Conservation (phyloP, 225 moss, liverwort and hornwort genomes). For the Bryum argenteum region DNA sequence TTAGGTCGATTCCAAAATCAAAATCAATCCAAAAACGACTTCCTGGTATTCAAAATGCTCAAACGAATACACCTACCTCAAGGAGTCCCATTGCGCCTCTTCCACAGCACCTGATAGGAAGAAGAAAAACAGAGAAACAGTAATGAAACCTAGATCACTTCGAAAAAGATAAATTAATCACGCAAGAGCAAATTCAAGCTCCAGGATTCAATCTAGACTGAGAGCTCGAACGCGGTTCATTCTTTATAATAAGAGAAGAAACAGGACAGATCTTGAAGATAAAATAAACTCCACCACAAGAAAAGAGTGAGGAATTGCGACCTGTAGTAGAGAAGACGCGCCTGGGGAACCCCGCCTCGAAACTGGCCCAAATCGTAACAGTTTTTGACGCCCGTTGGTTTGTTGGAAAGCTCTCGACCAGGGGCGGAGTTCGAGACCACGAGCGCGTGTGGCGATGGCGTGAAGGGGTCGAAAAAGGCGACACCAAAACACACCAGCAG, state of each 20-base stretch:
- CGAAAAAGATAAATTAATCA: background rate
- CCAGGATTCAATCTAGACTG: conserved; percentile 16
- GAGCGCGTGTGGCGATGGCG: conserved; percentile 27
- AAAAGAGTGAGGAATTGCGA: background rate
- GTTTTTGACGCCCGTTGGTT: background rate
- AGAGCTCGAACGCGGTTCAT: conserved; percentile 12
- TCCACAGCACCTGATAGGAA: conserved; percentile 26
- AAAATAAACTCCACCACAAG: background rate
- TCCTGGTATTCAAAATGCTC: background rate
- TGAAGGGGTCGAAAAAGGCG: background rate
- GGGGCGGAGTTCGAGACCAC: background rate
- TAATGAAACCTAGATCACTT: conserved; percentile 12
- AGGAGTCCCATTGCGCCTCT: conserved; percentile 46
- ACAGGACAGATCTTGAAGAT: background rate
- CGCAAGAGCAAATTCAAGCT: conserved; percentile 1
- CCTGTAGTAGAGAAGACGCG: conserved; percentile 3
- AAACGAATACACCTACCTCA: conserved; percentile 32
- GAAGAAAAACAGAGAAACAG: conserved; percentile 10
- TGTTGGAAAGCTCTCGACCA: conserved; percentile 20
- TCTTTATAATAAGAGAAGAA: background rate
- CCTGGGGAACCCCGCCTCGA: background rate
- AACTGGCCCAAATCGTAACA: conserved; percentile 18
- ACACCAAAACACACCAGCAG: background rate
- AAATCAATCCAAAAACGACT: background rate
- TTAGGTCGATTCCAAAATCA: conserved; percentile 15